Base-by-base conservation (phyloP, 2,329 filamentous ascomycete species). In the Trichoderma koningiopsis region DNA sequence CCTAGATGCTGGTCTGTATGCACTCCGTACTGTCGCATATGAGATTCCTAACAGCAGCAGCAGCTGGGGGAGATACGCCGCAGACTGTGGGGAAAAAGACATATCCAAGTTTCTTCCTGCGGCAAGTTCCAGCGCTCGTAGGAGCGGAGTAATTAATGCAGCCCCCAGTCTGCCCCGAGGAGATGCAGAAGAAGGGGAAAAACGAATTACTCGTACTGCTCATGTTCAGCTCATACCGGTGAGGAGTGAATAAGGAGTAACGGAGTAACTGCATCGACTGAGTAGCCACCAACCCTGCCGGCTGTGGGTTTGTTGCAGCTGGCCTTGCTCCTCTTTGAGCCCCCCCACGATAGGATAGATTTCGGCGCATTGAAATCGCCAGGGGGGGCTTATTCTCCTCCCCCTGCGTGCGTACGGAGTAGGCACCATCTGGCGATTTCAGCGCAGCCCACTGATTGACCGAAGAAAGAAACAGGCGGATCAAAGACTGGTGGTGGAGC, bases 311-410 rank as follows among this genome's bases (percentile, higher is more conserved):
- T 43, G 62, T 40, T 47, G 62, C 53, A 5, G 37, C 62, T 58
- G 22, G 53, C 37, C 58, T 37, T 58, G 47, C 16, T 66, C 47
- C 53, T n/a, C 63, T 58, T 11, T 13, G 35, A 52, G 63, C 53
- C 62, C 40, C 40, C 40, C 63, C 63, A 49, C 63, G 63, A 58
- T 57, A 43, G 55, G 63, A 55, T 66, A 55, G 63, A 66, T 58
- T 27, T 66, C 63, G 63, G 63, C 63, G 53, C 31, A 66, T 66
- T 66, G 55, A 35, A 66, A 43, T 43, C 40, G 13, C 40, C 16
- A 27, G 27, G 63, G 63, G 49, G 63, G 37, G 35, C 35, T 29
- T 16, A 13, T 53, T 16, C 22, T 31, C 62, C 24, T n/a, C 40
- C 40, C 40, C 40, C 55, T 66, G 53, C 27, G 52, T 57, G 40